phyloP scores from a whole-genome alignment of 225 moss, liverwort and hornwort genomes.

The Straminergon stramineum region DNA sequence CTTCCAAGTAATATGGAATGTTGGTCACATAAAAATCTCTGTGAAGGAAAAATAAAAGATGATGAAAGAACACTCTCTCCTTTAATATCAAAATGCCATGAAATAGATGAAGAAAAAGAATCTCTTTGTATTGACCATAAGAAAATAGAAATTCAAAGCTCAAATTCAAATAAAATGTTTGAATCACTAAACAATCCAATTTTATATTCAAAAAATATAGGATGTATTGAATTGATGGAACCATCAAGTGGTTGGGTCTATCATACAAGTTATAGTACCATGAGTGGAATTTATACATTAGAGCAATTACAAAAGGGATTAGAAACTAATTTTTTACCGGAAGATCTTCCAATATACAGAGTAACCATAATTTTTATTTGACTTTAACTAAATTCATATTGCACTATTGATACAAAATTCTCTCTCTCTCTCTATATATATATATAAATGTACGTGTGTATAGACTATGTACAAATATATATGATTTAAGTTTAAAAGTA shows the following conservation, averaged over 20 bases:
- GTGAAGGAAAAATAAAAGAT: background rate
- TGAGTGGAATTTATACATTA: slow-evolving; percentile 20
- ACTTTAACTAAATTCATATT: background rate
- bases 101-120: background rate
- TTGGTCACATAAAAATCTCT: background rate
- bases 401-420: background rate
- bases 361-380: background rate
- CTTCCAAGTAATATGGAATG: background rate
- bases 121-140: background rate
- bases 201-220: background rate
- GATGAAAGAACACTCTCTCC: background rate
- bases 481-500: no score
- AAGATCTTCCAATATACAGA: slow-evolving; percentile 21
- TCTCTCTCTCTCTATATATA: background rate
- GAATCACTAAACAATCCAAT: background rate
- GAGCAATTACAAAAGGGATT: slow-evolving; percentile 31
- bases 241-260: slow-evolving; percentile 28
- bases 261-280: slow-evolving; percentile 14
- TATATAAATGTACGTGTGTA: no score
- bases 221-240: background rate
- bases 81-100: background rate
- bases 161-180: background rate
- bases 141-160: background rate
- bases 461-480: background rate
- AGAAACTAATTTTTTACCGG: slow-evolving; percentile 4